These are phyloP conservation scores for Elsinoe batatas DNA, from an alignment of 2,329 filamentous ascomycete species.

Conservation along the genomic window DNA sequence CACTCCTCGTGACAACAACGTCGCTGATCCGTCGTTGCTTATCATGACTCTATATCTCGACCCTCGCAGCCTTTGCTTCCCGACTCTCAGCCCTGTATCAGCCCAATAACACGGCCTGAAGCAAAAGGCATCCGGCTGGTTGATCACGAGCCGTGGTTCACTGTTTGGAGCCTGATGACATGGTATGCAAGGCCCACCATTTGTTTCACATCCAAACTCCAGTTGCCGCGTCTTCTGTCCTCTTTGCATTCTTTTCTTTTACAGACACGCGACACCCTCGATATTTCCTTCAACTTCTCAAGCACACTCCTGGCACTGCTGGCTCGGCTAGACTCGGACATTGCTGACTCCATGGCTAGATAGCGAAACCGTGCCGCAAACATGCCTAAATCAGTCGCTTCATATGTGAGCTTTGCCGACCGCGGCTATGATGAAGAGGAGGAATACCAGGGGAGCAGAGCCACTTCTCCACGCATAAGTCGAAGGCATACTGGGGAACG, in stretches of 20 bases:
- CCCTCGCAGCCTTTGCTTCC: neutral
- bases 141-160: neutral
- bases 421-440: constrained; percentile 26
- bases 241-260: neutral
- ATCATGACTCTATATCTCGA: neutral
- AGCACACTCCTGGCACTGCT: neutral
- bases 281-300: neutral
- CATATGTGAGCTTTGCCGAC: constrained; percentile 28
- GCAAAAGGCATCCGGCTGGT: neutral
- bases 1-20: constrained; percentile 6
- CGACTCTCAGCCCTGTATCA: neutral
- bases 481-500: constrained; percentile 18
- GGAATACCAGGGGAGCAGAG: constrained; percentile 20
- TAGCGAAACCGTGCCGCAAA: neutral
- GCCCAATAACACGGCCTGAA: neutral
- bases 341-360: constrained; percentile 7
- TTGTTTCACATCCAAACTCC: constrained; percentile 1
- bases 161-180: neutral
- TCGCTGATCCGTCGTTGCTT: constrained; percentile 6
- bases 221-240: neutral
- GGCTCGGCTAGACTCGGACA: neutral
- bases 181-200: neutral
- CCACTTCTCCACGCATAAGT: constrained; percentile 20
- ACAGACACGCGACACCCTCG: neutral
- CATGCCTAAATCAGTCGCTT: constrained; percentile 28